Conservation (phyloP, 2,329 filamentous ascomycete species). For the Colletotrichum spaethianum region DNA sequence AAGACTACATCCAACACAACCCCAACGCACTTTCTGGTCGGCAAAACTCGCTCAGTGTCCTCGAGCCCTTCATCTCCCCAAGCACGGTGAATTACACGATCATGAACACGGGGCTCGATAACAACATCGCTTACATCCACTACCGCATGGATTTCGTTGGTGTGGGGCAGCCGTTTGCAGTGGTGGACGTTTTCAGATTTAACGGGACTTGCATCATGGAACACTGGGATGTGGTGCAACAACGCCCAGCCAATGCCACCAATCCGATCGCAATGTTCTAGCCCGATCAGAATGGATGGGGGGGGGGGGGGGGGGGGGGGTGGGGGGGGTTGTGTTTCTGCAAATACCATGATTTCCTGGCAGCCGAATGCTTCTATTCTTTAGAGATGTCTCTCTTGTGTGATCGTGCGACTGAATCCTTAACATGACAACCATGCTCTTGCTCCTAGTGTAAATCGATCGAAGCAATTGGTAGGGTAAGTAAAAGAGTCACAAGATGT, state of each 20-base stretch:
- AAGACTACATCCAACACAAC: constrained; percentile 42
- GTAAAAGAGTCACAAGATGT: not conserved
- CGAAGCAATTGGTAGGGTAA: not conserved
- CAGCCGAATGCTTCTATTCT: not conserved
- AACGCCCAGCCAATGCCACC: constrained; percentile 20
- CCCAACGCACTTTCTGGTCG: constrained; percentile 32
- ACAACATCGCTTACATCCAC: constrained; percentile 30
- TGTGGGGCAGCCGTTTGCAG: constrained; percentile 14
- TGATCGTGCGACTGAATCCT: too few relatives aligned
- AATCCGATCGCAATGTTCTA: constrained; percentile 37
- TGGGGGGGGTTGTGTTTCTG: too few relatives aligned
- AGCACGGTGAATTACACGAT: constrained; percentile 27
- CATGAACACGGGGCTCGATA: constrained; percentile 18
- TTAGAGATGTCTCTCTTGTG: not conserved
- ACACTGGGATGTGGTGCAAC: constrained; percentile 41
- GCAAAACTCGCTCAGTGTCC: constrained; percentile 12
- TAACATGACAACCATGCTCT: not conserved
- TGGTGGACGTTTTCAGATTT: constrained; percentile 40
- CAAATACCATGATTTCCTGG: not conserved
- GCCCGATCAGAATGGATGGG: not conserved
- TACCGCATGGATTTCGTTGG: constrained; percentile 28
- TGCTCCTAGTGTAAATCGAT: not conserved
- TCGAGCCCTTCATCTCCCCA: constrained; percentile 26
- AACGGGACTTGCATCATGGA: constrained; percentile 41
- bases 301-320: too few relatives aligned